These are phyloP conservation scores for Suillus sp. DNA, from an alignment of 768 basidiomycete genomes.

Conservation along the genomic window DNA sequence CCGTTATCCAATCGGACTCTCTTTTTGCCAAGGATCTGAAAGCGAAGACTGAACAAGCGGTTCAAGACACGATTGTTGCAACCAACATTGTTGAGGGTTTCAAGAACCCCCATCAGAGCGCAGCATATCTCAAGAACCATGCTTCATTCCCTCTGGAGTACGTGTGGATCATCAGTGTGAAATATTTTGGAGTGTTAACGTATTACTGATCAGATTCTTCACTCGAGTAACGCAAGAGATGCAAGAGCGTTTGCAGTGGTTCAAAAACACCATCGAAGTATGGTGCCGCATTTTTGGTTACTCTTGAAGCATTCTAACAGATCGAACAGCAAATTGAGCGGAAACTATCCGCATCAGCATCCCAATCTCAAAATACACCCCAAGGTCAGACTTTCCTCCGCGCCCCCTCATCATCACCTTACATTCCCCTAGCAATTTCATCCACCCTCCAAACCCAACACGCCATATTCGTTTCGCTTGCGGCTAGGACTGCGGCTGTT, in stretches of 20 bases:
- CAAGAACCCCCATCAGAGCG: conserved; percentile 71
- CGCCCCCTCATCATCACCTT: conserved; percentile 12
- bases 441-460: conserved; percentile 82
- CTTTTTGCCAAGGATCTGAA: conserved; percentile 71
- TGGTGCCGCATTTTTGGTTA: conserved; percentile 5
- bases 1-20: conserved; percentile 66
- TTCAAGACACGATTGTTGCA: conserved; percentile 78
- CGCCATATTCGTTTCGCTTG: conserved; percentile 72
- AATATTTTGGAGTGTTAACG: conserved; percentile 1
- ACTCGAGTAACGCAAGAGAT: conserved; percentile 70
- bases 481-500: conserved; percentile 71
- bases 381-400: conserved; percentile 52
- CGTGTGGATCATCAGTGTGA: conserved; percentile 22
- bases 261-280: conserved; percentile 81
- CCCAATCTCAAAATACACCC: conserved; percentile 67
- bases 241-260: conserved; percentile 72
- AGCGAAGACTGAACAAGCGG: conserved; percentile 72
- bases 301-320: neutral
- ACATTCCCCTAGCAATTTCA: conserved; percentile 54
- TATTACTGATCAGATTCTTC: conserved; percentile 56
- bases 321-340: conserved; percentile 63
- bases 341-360: conserved; percentile 68
- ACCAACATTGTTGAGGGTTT: conserved; percentile 80
- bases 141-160: conserved; percentile 84
- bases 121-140: conserved; percentile 71